These are phyloP conservation scores for Blastobotrys chiropterorum DNA, from an alignment of 805 yeast genomes.

Conservation along the genomic window DNA sequence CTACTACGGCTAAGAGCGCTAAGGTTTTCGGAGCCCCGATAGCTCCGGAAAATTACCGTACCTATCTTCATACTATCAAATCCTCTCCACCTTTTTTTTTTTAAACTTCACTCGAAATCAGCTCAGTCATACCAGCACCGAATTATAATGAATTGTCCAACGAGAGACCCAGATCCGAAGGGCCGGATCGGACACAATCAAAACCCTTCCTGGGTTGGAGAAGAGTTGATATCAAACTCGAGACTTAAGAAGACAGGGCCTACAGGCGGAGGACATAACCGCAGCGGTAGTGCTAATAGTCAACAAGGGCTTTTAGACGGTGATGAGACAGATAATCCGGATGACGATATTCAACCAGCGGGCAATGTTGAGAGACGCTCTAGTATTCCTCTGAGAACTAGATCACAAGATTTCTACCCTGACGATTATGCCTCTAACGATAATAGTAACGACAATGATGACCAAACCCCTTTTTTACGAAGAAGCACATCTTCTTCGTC, in stretches of 20 bases:
- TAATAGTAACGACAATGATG: background rate
- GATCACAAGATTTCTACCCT: background rate
- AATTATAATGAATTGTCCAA: conserved; percentile 24
- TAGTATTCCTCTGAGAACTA: background rate
- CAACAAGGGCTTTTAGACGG: background rate
- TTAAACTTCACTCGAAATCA: background rate
- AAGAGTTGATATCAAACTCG: conserved; percentile 19
- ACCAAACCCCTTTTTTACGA: background rate
- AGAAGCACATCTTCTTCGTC: background rate
- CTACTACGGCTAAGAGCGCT: too few species aligned
- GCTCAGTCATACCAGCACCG: too few species aligned
- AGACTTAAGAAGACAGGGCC: conserved; percentile 10
- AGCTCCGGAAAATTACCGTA: background rate
- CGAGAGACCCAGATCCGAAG: conserved; percentile 26
- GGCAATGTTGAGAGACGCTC: background rate
- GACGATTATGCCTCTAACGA: background rate
- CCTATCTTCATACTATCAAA: background rate
- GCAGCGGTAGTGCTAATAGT: background rate
- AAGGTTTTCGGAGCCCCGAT: background rate
- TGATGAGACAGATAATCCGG: background rate
- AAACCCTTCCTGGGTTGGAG: conserved; percentile 21
- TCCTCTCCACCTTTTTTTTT: background rate
- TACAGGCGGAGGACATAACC: background rate
- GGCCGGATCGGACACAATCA: conserved; percentile 23
- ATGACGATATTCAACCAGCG: background rate